Conservation (phyloP, 345 rosid species). For the Lepidium africanum region DNA sequence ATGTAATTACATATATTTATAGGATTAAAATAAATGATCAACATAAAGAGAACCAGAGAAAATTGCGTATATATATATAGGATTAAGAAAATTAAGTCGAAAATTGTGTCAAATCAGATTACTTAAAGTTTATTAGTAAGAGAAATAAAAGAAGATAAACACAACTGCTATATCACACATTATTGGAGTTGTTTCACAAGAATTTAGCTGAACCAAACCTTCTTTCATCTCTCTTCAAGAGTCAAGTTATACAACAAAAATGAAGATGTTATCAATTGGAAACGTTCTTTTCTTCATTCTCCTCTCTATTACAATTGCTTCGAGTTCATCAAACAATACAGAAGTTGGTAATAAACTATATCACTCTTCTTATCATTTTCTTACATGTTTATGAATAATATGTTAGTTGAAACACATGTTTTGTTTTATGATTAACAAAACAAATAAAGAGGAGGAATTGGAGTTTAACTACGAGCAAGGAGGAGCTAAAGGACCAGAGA, state of each 20-base stretch:
- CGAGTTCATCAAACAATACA: constrained; percentile 1
- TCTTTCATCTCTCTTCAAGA: background rate
- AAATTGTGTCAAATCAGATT: background rate
- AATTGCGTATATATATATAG: background rate
- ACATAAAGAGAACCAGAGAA: constrained; percentile 6
- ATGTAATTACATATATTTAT: background rate
- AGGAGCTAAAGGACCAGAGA: constrained; percentile 46
- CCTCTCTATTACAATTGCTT: constrained; percentile 4
- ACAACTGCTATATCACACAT: background rate
- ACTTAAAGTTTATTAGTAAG: background rate
- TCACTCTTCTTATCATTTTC: background rate
- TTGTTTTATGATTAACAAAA: background rate
- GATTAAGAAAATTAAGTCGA: background rate
- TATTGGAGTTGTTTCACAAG: background rate
- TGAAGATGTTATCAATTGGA: background rate
- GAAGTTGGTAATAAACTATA: constrained; percentile 25
- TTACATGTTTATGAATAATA: background rate
- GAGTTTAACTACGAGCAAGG: constrained; percentile 43
- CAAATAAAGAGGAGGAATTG: constrained; percentile 46
- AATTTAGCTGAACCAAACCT: background rate
- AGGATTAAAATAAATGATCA: too few species aligned
- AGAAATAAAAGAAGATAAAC: constrained; percentile 2
- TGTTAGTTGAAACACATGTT: background rate
- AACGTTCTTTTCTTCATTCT: background rate
- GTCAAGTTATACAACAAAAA: background rate